Evolutionary conservation across 345 rosid genomes (phyloP).

Genomic region (Eucalyptus dawsonii): DNA sequence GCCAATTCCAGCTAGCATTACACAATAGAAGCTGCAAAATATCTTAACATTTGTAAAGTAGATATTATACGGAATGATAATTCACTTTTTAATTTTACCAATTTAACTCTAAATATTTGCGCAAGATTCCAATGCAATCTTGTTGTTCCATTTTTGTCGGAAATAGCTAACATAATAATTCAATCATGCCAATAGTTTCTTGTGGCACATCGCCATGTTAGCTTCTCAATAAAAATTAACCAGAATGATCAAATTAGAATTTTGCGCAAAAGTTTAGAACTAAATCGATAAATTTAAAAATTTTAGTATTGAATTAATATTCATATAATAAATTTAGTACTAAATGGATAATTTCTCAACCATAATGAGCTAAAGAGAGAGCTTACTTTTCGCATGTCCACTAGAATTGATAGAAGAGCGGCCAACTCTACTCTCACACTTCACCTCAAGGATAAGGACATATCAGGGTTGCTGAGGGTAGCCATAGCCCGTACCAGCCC

Average conservation of each 20-base stretch:
- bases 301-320: too few species aligned
- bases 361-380: neutral
- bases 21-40: too few species aligned
- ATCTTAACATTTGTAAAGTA: too few species aligned
- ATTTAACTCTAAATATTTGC: too few species aligned
- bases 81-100: neutral
- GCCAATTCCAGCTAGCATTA: too few species aligned
- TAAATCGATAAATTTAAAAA: too few species aligned
- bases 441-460: too few species aligned
- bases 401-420: neutral
- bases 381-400: neutral
- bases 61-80: neutral
- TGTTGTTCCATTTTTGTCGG: neutral
- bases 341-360: neutral
- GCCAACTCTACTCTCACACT: neutral
- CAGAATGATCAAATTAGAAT: neutral
- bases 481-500: neutral
- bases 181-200: accelerated
- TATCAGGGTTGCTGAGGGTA: neutral
- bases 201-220: too few species aligned
- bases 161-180: too few species aligned
- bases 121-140: neutral
- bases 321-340: accelerated
- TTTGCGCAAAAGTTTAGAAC: accelerated
- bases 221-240: too few species aligned